These are phyloP conservation scores for Lactarius hatsudake DNA, from an alignment of 768 basidiomycete genomes.

Conservation along the genomic window DNA sequence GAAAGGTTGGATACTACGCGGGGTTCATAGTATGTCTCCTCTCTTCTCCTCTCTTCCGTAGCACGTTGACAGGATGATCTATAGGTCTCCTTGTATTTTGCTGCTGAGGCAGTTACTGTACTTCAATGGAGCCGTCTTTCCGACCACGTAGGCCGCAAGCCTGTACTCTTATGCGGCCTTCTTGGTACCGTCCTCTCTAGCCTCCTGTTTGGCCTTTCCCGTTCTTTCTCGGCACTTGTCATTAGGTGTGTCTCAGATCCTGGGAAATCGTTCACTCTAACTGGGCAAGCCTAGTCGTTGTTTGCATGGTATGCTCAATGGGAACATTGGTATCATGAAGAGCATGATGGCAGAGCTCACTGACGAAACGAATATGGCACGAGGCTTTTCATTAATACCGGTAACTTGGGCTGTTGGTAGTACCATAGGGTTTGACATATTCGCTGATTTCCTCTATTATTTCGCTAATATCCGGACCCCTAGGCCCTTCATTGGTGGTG, in stretches of 20 bases:
- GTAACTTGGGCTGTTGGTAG: neutral
- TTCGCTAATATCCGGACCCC: slow-evolving; percentile 20
- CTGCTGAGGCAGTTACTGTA: slow-evolving; percentile 44
- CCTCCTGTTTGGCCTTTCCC: slow-evolving; percentile 38
- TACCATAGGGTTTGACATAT: neutral
- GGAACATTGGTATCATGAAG: slow-evolving; percentile 37
- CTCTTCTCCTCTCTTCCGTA: neutral
- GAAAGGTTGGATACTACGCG: slow-evolving; percentile 28
- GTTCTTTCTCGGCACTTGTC: slow-evolving; percentile 34
- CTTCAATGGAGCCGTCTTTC: slow-evolving; percentile 48
- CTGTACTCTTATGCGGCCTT: slow-evolving; percentile 42
- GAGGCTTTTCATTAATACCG: neutral
- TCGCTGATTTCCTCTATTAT: neutral
- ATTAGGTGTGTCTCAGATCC: neutral
- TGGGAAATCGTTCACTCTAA: neutral
- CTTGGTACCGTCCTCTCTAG: slow-evolving; percentile 36
- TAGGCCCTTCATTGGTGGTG: slow-evolving; percentile 28
- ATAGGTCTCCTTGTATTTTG: slow-evolving; percentile 47
- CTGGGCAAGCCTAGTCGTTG: neutral
- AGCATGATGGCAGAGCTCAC: slow-evolving; percentile 31
- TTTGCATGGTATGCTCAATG: slow-evolving; percentile 39
- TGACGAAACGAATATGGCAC: slow-evolving; percentile 4
- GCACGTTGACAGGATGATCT: neutral
- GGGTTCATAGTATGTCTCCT: slow-evolving; percentile 43
- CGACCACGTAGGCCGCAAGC: slow-evolving; percentile 48